phyloP scores from a whole-genome alignment of 225 moss, liverwort and hornwort genomes.

The Bryoerythrophyllum caledonicum region DNA sequence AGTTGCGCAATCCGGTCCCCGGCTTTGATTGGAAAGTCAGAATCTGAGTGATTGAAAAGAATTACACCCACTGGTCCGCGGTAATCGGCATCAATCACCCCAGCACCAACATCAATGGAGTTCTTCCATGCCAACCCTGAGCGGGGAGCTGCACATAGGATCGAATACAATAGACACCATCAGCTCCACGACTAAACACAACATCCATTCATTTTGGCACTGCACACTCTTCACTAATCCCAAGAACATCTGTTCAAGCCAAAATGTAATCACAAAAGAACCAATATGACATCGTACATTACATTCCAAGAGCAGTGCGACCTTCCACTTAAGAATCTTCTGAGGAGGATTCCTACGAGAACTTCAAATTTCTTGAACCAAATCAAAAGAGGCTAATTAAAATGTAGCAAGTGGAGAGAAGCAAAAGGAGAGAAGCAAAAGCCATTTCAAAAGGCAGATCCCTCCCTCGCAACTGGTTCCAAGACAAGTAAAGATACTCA shows the following conservation, averaged over 20 bases:
- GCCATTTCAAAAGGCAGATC: too few species aligned
- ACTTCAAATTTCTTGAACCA: too few species aligned
- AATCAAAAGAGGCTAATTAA: too few species aligned
- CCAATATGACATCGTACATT: not conserved
- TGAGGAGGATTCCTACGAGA: too few species aligned
- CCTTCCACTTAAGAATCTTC: too few species aligned
- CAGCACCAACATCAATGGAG: constrained; percentile 84
- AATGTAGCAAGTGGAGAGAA: too few species aligned
- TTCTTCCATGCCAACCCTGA: constrained; percentile 93
- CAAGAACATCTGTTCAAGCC: not conserved
- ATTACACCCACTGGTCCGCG: constrained; percentile 86
- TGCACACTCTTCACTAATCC: not conserved
- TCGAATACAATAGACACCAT: not conserved
- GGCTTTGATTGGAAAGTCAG: constrained; percentile 64
- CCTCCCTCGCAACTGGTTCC: too few species aligned
- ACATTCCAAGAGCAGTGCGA: too few species aligned
- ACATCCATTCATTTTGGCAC: too few species aligned
- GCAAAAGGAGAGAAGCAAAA: too few species aligned
- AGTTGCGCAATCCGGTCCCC: constrained; percentile 90
- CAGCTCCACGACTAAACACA: not conserved
- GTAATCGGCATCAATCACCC: constrained; percentile 93
- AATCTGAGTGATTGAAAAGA: constrained; percentile 86
- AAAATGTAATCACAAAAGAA: too few species aligned
- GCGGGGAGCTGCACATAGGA: constrained; percentile 69
- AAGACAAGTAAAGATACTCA: constrained; percentile 23